Evolutionary conservation across 1,284 basidiomycete species (phyloP).

Genomic region (Ustilago lituana): DNA sequence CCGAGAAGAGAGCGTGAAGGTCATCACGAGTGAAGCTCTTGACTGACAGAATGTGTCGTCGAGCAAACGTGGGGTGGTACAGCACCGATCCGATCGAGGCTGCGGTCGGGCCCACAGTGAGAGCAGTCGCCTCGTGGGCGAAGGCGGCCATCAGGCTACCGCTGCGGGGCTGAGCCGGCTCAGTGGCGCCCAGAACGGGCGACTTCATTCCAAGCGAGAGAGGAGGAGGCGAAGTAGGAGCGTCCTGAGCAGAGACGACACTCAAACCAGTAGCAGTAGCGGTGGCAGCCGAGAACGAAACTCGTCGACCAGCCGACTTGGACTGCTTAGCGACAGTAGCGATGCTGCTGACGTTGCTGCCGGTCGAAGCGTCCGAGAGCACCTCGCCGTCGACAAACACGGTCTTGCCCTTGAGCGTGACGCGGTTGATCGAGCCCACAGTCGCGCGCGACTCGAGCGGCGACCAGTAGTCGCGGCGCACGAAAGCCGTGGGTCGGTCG

Average conservation of each 20-base stretch:
- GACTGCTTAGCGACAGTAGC: constrained; percentile 65
- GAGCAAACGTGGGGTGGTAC: constrained; percentile 72
- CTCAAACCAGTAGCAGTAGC: constrained; percentile 17
- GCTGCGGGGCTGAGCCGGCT: constrained; percentile 32
- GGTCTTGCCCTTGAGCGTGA: constrained; percentile 90
- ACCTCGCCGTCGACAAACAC: constrained; percentile 86
- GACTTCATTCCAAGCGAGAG: constrained; percentile 42
- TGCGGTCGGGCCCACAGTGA: constrained; percentile 18
- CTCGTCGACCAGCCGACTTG: constrained; percentile 43
- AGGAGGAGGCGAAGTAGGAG: constrained; percentile 53
- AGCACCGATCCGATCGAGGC: constrained; percentile 46
- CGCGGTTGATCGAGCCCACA: constrained; percentile 85
- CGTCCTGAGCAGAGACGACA: constrained; percentile 50
- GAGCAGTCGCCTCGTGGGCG: constrained; percentile 36
- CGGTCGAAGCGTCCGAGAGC: constrained; percentile 74
- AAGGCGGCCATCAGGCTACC: constrained; percentile 42
- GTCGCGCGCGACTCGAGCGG: constrained; percentile 78
- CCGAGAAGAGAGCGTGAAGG: constrained; percentile 90
- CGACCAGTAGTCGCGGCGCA: constrained; percentile 76
- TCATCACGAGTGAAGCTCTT: constrained; percentile 92
- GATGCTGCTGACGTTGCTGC: constrained; percentile 82
- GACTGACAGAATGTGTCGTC: constrained; percentile 91
- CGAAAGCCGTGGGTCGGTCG: constrained; percentile 78
- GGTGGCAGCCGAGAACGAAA: constrained; percentile 43
- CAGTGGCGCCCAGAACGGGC: constrained; percentile 56